Evolutionary conservation across 2,329 filamentous ascomycete species (phyloP), one percentile per base, ranked within the genome.

Genomic region (Gliomastix tumulicola): DNA sequence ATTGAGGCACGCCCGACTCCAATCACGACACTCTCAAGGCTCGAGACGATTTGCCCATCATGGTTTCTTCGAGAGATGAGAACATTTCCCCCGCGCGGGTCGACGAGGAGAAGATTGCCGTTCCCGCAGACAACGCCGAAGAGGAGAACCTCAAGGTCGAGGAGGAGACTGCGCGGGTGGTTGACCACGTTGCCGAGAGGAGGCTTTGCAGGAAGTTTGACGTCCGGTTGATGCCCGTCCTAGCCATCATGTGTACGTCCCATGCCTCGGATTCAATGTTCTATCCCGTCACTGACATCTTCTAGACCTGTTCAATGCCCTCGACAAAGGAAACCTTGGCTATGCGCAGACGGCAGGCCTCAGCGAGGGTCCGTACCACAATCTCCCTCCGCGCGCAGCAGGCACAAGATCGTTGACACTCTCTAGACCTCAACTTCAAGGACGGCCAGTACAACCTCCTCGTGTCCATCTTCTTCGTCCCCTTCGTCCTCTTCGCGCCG

Each of bases 391-490:
- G n/a, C n/a, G 13, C n/a, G 8, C 27, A 13, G 13, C 16, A n/a
- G n/a, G n/a, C n/a, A n/a, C 25, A 23, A 15, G 13, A 10, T 25
- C 33, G 20, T 19, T 34, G 62, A 34, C 20, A 39, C 34, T 20
- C 32, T 45, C 56, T 50, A 68, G 60, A 64, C 35, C 55, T 66
- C 17, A 40, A 71, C 37, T 75, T 87, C 64, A 69, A 71, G 37
- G 39, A 51, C 4, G 69, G 76, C 48, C 71, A 85, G 55, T 86
- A 88, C 63, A 88, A 86, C 56, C 71, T 79, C 32, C 68, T 86
- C 32, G 58, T 88, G 28, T 75, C 69, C 44, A 78, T 88, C 44
- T 88, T 88, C 65, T 88, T 84, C 56, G 67, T 88, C 6, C 84
- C 84, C 0, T 88, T 82, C 52, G 83, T 88, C 36, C 51, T 88